Conservation (phyloP, 139 green algal species). For the Ulvella scutata region DNA sequence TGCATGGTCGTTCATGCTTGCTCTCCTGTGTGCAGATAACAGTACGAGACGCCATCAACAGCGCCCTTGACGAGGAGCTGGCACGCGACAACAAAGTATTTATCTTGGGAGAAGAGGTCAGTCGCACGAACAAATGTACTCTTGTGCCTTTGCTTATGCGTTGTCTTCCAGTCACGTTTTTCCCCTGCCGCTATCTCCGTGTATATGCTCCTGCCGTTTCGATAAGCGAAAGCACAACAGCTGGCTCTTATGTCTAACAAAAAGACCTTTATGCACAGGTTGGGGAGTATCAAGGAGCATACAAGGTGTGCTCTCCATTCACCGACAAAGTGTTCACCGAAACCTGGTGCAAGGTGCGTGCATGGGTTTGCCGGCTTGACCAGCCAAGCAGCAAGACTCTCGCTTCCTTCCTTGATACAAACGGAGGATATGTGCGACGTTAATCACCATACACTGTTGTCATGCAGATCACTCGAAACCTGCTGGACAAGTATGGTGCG, state of each 20-base stretch:
- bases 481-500: slow-evolving; percentile 90
- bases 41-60: slow-evolving; percentile 92
- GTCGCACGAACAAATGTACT: neutral
- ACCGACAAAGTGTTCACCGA: too few relatives aligned
- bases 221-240: neutral
- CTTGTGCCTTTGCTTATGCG: neutral
- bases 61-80: slow-evolving; percentile 95
- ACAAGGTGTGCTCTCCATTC: slow-evolving; percentile 53
- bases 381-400: too few relatives aligned
- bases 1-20: too few relatives aligned
- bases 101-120: slow-evolving; percentile 92
- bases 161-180: neutral
- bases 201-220: too few relatives aligned
- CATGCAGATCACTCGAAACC: slow-evolving; percentile 74
- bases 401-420: too few relatives aligned
- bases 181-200: neutral
- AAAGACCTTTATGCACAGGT: too few relatives aligned
- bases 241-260: too few relatives aligned
- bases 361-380: neutral
- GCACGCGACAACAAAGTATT: slow-evolving; percentile 83
- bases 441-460: neutral
- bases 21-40: slow-evolving; percentile 58
- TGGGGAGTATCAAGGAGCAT: slow-evolving; percentile 92
- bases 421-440: too few relatives aligned
- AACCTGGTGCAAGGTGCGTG: too few relatives aligned